Base-by-base conservation (phyloP, 2,329 filamentous ascomycete species). In the Zymoseptoria ardabiliae region DNA sequence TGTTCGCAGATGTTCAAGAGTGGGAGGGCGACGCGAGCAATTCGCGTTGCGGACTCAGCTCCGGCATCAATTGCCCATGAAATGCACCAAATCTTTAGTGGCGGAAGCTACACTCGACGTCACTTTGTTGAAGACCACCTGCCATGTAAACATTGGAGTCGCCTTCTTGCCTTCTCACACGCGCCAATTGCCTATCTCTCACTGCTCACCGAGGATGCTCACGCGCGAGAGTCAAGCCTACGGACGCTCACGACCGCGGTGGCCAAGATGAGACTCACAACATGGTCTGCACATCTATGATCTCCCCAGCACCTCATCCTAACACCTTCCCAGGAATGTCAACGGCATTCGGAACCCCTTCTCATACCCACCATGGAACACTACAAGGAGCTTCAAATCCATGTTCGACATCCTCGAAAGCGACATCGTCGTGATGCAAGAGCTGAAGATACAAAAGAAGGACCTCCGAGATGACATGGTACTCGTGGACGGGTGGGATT, bases 381-480 rank as follows among this genome's bases (percentile, higher is more conserved):
- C 72, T 51, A 73, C 71, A 22, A 72, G 77, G 59, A 75, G 77
- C 13, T 81, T 79, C 69, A 71, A 73, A 52, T 82, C 87, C 65
- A 97, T 97, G 94, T 97, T 99, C 75, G 90, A 96, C 66, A 89
- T 88, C 50, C 82, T 99, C 6, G 89, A 94, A 72, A 86, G 92
- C 56, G 94, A 99, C 73, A 94, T 99, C 64, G 85, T 97, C 19
- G 82, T 97, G 60, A 91, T 97, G 79, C 94, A 99, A 74, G 94
- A 97, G 75, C 87, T 91, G 50, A 99, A 97, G 76, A 97, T 97
- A 49, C 94, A 97, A 71, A 83, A 88, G 59, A 96, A 96, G 72
- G 92, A 97, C 67, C 79, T 99, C 1, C 82, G 81, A 49, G 94
- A 97, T 80, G 94, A 97, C 68, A 97, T 97, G 91, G 92, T 97